Base-by-base conservation (phyloP, 208 protist genomes). In the Trypanosoma platydactyli region DNA sequence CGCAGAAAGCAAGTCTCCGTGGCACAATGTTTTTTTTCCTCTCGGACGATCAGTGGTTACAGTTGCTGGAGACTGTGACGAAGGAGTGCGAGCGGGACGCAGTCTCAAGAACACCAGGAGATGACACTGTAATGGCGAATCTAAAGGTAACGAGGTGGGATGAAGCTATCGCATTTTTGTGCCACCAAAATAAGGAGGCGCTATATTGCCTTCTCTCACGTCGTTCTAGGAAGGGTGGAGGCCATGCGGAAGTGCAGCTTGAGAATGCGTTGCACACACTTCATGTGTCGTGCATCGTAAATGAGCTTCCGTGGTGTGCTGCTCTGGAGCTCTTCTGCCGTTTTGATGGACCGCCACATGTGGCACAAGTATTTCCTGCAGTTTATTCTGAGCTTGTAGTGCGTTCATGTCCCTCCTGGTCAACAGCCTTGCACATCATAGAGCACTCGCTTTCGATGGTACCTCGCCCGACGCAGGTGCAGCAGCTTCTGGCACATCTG, bases 381-480 rank as follows among this genome's bases (percentile, higher is more conserved):
- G 71, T 63, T 27, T 64, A 79, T 41, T 76, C 81, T 0, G 83
- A 88, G 59, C 30, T 66, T 7, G 27, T 90, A 27, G 60, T 93
- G 15, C 24, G 52, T 12, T 44, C 60, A 11, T 92, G 79, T 51
- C 18, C 30, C 0, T 64, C 64, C 20, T 84, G 71, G 80, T 5
- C 25, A 12, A 58, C 70, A 15, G 80, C 60, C 3, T 18, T 87
- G 18, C 53, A 38, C n/a, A 49, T 81, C 18, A 42, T 89, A 24
- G 20, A 64, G 67, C 70, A 79, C 45, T 92, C 83, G 7, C 61
- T 88, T 18, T 49, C 67, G 50, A 89, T 71, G 27, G 60, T 89
- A 3, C 58, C 56, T 12, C 57, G 54, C 7, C 67, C 86, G 16
- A 88, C 86, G 40, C 25, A 42, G 20, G 86, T 89, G 42, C 86